phyloP scores from a whole-genome alignment of 1,284 basidiomycete genomes.

The Leccinum angustisporum region DNA sequence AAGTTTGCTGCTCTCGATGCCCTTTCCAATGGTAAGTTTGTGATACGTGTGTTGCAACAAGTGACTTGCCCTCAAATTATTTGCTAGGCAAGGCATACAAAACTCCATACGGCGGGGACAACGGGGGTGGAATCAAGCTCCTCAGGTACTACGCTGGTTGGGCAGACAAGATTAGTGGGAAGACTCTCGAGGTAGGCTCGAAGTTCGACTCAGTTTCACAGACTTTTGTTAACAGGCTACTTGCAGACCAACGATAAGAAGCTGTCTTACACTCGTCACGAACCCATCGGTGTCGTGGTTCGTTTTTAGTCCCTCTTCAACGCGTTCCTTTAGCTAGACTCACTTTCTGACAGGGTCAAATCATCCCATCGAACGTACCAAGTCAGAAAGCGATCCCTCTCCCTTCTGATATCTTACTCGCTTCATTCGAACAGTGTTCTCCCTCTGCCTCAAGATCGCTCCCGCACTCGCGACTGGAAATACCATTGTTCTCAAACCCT shows the following conservation, averaged over 20 bases:
- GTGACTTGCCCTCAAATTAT: not conserved
- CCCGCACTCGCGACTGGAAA: conserved; percentile 72
- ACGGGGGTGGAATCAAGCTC: conserved; percentile 45
- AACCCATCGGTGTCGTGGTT: conserved; percentile 15
- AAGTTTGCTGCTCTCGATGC: conserved; percentile 66
- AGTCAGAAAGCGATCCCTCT: conserved; percentile 1
- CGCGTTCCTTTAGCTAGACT: not conserved
- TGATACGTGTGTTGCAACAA: not conserved
- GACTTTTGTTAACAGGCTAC: not conserved
- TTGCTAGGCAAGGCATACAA: conserved; percentile 46
- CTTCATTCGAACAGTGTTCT: conserved; percentile 30
- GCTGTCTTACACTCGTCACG: conserved; percentile 12
- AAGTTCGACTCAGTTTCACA: not conserved
- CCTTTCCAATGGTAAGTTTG: conserved; percentile 49
- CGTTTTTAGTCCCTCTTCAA: not conserved
- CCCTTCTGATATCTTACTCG: not conserved
- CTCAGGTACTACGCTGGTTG: conserved; percentile 39
- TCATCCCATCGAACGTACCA: conserved; percentile 12
- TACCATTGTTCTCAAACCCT: conserved; percentile 69
- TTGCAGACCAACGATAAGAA: conserved; percentile 10
- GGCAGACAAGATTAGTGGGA: conserved; percentile 58
- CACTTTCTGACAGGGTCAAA: conserved; percentile 6
- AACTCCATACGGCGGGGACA: conserved; percentile 52
- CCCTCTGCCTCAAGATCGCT: conserved; percentile 68
- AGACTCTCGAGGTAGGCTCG: conserved; percentile 41